These are phyloP conservation scores for Tulasnella sp. DNA, from an alignment of 768 basidiomycete species.

Conservation along the genomic window DNA sequence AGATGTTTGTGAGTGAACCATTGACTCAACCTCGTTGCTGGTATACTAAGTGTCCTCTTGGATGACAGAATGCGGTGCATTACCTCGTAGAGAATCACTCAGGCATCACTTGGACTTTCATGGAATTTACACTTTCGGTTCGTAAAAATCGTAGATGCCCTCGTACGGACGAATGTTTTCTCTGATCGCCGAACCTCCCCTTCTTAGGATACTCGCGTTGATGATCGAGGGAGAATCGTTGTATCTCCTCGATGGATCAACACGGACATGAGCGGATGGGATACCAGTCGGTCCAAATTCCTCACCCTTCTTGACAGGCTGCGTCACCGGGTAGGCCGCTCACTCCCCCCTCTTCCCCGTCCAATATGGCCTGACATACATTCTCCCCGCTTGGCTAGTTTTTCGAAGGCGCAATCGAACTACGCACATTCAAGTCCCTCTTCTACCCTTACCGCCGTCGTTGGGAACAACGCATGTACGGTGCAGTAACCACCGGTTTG, in stretches of 20 bases:
- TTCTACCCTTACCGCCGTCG: conserved; percentile 12
- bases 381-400: background rate
- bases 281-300: background rate
- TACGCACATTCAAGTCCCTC: background rate
- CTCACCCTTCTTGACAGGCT: background rate
- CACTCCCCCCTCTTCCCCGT: background rate
- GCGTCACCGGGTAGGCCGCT: background rate
- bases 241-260: conserved; percentile 8
- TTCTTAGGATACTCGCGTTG: background rate
- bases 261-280: background rate
- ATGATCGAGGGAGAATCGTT: background rate
- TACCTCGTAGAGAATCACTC: background rate
- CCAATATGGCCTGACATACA: background rate
- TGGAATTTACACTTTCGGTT: background rate
- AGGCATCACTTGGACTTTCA: conserved; percentile 1
- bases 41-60: background rate
- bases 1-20: background rate
- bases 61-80: background rate
- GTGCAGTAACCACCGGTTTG: background rate
- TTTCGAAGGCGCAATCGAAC: background rate
- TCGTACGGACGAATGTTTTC: background rate
- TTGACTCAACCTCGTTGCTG: background rate
- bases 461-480: conserved; percentile 11
- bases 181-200: background rate
- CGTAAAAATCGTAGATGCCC: background rate